A percentile compares a stretch with the other conserved stretches of the same genome.
These are phyloP conservation scores for Pythium phragmiticola DNA, from an alignment of 352 stramenopile species.

Conservation along the genomic window DNA sequence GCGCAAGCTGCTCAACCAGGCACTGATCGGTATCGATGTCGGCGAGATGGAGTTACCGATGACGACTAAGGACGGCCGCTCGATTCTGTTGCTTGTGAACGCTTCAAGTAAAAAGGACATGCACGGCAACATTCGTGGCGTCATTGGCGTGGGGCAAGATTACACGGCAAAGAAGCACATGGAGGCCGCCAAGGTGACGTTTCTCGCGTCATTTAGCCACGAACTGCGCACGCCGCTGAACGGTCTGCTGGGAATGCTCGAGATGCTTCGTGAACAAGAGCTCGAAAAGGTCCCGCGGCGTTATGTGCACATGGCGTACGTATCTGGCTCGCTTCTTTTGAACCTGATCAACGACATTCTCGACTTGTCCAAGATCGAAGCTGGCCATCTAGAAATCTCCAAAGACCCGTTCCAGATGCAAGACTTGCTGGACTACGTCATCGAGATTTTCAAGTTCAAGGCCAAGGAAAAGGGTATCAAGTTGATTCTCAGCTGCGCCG, in stretches of 20 bases:
- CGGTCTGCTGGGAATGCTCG: slow-evolving; percentile 79
- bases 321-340: slow-evolving; percentile 83
- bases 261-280: slow-evolving; percentile 77
- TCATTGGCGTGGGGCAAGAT: slow-evolving; percentile 92
- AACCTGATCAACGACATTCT: slow-evolving; percentile 93
- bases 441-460: slow-evolving; percentile 91
- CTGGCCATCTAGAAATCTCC: slow-evolving; percentile 89
- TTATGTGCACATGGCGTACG: slow-evolving; percentile 87
- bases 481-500: slow-evolving; percentile 80
- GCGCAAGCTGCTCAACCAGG: slow-evolving; percentile 73
- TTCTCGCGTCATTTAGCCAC: slow-evolving; percentile 84
- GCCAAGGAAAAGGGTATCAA: slow-evolving; percentile 83
- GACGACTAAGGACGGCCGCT: slow-evolving; percentile 66
- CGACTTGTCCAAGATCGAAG: slow-evolving; percentile 92
- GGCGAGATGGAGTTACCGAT: slow-evolving; percentile 89
- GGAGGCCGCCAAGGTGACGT: slow-evolving; percentile 86
- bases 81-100: slow-evolving; percentile 77
- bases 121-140: slow-evolving; percentile 90
- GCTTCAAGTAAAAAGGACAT: slow-evolving; percentile 88
- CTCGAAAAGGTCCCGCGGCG: slow-evolving; percentile 60
- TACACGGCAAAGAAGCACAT: slow-evolving; percentile 89
- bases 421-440: slow-evolving; percentile 82
- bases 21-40: slow-evolving; percentile 82
- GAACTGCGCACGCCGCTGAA: slow-evolving; percentile 82
- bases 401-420: slow-evolving; percentile 80